Evolutionary conservation across 257 asterid genomes (phyloP), one percentile per base, ranked within the genome.

Genomic region (Ilex asprella): DNA sequence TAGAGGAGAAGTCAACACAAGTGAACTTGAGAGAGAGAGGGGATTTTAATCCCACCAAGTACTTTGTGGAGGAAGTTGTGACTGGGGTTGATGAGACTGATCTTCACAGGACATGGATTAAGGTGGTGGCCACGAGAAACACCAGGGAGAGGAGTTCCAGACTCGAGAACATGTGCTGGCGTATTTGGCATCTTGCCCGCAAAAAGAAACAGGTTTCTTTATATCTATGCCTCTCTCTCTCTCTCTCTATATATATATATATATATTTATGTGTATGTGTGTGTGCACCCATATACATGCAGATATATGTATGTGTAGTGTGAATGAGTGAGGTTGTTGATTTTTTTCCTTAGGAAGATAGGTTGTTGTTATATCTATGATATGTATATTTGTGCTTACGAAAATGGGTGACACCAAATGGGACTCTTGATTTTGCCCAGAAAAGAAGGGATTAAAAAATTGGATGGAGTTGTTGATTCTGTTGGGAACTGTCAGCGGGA

Each of bases 161-260:
- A 66, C 85, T 88, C 59, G 95, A 88, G 68, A 88, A 88, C 58
- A 88, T 88, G 96, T 88, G 96, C 72, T 88, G 96, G 96, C 84
- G 96, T 8, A 85, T 88, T 66, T 88, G 96, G 96, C 96, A 88
- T 60, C 91, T 88, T 55, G 72, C 96, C 10, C 86, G 96, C 67
- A 88, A 82, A 61, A 78, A 86, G 76, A 88, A 86, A 46, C 95
- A 85, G 96, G 96, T 85, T 31, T 7, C 5, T 60, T 3, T 30
- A 10, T 21, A 16, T 3, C 35, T 41, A 46, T 46, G n/a, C n/a
- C 3, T 46, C 52, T 14, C 13, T 46, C n/a, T 21, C 27, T 21
- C 27, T 0, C 27, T 21, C 27, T 21, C 27, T 21, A 0, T 21
- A 21, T 21, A 41, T 7, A 41, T 7, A 41, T 41, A 11, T 41